phyloP scores from a whole-genome alignment of 208 protist genomes.

The Sergeia podlipaevii region DNA sequence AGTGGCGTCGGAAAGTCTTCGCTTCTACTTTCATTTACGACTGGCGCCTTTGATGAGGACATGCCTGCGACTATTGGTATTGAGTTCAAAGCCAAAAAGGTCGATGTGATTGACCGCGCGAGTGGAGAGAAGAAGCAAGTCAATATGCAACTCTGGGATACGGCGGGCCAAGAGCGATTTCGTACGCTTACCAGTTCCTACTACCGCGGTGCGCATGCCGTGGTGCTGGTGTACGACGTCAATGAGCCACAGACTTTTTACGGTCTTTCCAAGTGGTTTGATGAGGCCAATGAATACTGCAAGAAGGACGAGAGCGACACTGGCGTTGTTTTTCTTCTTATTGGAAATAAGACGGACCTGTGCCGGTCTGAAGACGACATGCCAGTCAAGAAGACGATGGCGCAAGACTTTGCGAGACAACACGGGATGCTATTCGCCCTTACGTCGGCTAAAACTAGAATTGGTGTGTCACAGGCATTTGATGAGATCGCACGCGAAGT shows the following conservation, averaged over 20 bases:
- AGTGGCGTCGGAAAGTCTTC: constrained; percentile 82
- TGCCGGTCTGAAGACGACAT: constrained; percentile 30
- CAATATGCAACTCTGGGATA: constrained; percentile 90
- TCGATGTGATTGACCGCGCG: constrained; percentile 52
- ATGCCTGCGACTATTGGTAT: constrained; percentile 81
- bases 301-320: constrained; percentile 22
- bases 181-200: constrained; percentile 80
- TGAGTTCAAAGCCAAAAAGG: constrained; percentile 84
- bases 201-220: constrained; percentile 77
- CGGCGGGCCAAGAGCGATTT: constrained; percentile 84
- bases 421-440: constrained; percentile 85
- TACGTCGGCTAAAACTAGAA: constrained; percentile 72
- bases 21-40: constrained; percentile 77
- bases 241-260: constrained; percentile 68
- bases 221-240: constrained; percentile 90
- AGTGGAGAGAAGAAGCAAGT: constrained; percentile 47
- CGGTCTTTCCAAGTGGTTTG: constrained; percentile 69
- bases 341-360: constrained; percentile 86
- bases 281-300: constrained; percentile 66
- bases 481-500: constrained; percentile 67
- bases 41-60: constrained; percentile 51
- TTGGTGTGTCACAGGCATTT: constrained; percentile 74
- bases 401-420: constrained; percentile 58
- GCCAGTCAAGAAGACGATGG: constrained; percentile 39
- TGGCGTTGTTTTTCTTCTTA: constrained; percentile 62